Conservation (phyloP, 2,329 filamentous ascomycete genomes). For the Talaromyces marneffei region DNA sequence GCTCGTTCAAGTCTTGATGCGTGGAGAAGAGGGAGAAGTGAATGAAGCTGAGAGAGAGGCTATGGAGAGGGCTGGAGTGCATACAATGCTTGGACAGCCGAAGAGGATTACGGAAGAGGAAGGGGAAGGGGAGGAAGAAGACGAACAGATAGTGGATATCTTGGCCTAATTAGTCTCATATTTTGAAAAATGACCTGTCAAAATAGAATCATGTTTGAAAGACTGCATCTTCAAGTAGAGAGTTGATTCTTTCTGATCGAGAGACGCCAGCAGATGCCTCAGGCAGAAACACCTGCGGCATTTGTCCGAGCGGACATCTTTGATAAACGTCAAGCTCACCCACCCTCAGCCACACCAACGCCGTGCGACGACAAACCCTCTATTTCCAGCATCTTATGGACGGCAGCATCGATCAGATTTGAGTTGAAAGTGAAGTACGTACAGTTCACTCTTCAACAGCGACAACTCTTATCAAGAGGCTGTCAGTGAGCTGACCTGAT, state of each 20-base stretch:
- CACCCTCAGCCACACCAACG: not conserved
- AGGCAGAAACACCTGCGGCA: not conserved
- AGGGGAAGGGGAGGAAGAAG: constrained; percentile 35
- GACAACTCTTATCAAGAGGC: not conserved
- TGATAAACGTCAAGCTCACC: not conserved
- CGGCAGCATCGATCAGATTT: not conserved
- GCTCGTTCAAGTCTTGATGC: constrained; percentile 80
- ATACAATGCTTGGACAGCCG: constrained; percentile 26
- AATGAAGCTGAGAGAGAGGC: constrained; percentile 36
- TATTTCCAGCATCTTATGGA: not conserved
- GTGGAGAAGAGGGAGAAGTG: constrained; percentile 63
- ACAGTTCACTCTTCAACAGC: not conserved
- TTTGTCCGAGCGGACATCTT: not conserved
- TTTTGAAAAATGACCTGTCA: not conserved
- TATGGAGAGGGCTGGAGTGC: constrained; percentile 37
- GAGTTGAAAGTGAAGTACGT: not conserved
- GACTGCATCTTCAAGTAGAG: too few relatives aligned
- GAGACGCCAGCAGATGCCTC: too few relatives aligned
- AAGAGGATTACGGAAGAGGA: constrained; percentile 7
- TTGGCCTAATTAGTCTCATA: constrained; percentile 22
- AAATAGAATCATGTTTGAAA: not conserved
- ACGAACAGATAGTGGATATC: constrained; percentile 42
- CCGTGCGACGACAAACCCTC: not conserved
- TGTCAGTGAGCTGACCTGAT: not conserved
- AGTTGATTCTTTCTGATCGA: too few relatives aligned